Evolutionary conservation across 1,139 yeast genomes (phyloP).

Genomic region (Nematodospora anomalae): DNA sequence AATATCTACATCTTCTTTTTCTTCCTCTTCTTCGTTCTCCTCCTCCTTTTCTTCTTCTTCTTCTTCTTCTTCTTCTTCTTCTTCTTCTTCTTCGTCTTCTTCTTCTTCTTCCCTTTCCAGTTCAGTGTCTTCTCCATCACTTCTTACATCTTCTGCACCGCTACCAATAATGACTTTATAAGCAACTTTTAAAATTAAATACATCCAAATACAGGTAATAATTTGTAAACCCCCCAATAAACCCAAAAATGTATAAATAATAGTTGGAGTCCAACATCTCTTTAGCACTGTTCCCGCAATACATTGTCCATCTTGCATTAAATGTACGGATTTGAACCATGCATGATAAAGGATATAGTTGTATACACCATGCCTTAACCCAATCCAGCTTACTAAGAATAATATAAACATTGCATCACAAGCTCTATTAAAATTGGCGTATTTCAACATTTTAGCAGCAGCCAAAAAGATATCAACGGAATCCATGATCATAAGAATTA

Average conservation of each 20-base stretch:
- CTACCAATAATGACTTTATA: slow-evolving; percentile 66
- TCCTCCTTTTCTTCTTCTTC: slow-evolving; percentile 4
- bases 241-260: slow-evolving; percentile 52
- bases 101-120: slow-evolving; percentile 23
- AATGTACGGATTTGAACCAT: slow-evolving; percentile 30
- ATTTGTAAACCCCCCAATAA: slow-evolving; percentile 68
- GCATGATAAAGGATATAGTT: slow-evolving; percentile 63
- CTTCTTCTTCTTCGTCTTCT: slow-evolving; percentile 10
- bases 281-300: slow-evolving; percentile 25
- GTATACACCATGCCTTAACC: slow-evolving; percentile 72
- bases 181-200: slow-evolving; percentile 68
- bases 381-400: slow-evolving; percentile 70
- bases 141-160: slow-evolving; percentile 82
- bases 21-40: slow-evolving; percentile 6
- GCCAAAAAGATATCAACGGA: slow-evolving; percentile 72
- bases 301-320: slow-evolving; percentile 45
- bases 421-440: slow-evolving; percentile 55
- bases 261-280: slow-evolving; percentile 59
- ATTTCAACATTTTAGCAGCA: slow-evolving; percentile 74
- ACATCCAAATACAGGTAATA: slow-evolving; percentile 72
- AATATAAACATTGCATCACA: slow-evolving; percentile 73
- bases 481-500: slow-evolving; percentile 79
- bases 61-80: slow-evolving; percentile 3
- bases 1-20: slow-evolving; percentile 2
- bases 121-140: slow-evolving; percentile 53